Percentiles rank a stretch among this genome's conserved stretches.
Conservation (phyloP, 73 alveolate species). For the Blepharisma stoltei region DNA sequence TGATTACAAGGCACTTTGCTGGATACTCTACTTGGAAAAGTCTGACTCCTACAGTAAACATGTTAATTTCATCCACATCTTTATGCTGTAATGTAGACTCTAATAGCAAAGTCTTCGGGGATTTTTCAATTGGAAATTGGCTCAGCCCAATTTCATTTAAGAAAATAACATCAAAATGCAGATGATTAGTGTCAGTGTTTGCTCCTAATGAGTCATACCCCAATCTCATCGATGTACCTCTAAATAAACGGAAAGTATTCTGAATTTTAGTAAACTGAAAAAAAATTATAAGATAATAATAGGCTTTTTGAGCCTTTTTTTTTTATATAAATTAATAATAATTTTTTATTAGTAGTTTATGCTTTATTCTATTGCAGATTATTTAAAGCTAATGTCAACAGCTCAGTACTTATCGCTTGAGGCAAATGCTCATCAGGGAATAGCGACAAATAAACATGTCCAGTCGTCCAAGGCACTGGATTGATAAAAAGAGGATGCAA, state of each 20-base stretch:
- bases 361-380: too few species aligned
- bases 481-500: conserved; percentile 57
- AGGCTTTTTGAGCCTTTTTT: too few species aligned
- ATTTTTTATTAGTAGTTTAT: too few species aligned
- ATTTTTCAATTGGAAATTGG: conserved; percentile 54
- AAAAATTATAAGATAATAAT: too few species aligned
- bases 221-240: conserved; percentile 39
- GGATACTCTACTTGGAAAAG: conserved; percentile 56
- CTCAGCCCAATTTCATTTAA: conserved; percentile 33
- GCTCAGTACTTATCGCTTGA: conserved; percentile 57
- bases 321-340: too few species aligned
- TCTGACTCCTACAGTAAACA: conserved; percentile 52
- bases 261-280: too few species aligned
- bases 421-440: conserved; percentile 69
- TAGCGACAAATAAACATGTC: conserved; percentile 45
- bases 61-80: conserved; percentile 57
- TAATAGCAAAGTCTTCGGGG: conserved; percentile 34
- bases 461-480: conserved; percentile 48
- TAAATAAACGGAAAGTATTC: conserved; percentile 46
- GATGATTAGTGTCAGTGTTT: conserved; percentile 58
- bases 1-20: conserved; percentile 38
- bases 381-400: conserved; percentile 43
- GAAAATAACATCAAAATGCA: conserved; percentile 58
- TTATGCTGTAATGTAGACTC: conserved; percentile 45
- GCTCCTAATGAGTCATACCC: conserved; percentile 78